A percentile compares a stretch with the other conserved stretches of the same genome.
These are phyloP conservation scores for Lachnellula subtilissima DNA, from an alignment of 2,329 filamentous ascomycete genomes.

Conservation along the genomic window DNA sequence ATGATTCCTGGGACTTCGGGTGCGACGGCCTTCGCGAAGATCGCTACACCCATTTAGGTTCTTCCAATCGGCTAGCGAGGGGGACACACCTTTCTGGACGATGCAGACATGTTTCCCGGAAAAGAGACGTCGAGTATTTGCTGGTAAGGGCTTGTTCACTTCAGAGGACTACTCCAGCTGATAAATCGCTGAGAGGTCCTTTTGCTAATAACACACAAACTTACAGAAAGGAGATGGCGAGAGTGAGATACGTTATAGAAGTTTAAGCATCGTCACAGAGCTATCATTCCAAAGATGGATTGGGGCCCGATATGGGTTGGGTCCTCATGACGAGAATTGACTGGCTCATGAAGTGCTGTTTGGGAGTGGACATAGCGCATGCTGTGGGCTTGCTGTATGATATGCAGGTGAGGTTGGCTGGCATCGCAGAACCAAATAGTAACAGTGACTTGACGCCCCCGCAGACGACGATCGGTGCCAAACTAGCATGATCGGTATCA, in stretches of 20 bases:
- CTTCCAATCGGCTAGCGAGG: neutral
- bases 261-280: too few species aligned
- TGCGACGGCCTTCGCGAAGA: neutral
- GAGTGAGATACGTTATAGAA: too few species aligned
- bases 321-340: neutral
- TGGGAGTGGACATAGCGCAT: slow-evolving; percentile 9
- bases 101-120: too few species aligned
- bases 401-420: slow-evolving; percentile 14
- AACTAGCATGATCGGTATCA: neutral
- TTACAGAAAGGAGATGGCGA: too few species aligned
- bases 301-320: too few species aligned
- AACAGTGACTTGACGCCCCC: neutral
- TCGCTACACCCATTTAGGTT: neutral
- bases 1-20: neutral
- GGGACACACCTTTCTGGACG: neutral
- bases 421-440: slow-evolving; percentile 8
- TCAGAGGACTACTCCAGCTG: too few species aligned
- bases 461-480: slow-evolving; percentile 5
- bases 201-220: too few species aligned
- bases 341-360: slow-evolving; percentile 15
- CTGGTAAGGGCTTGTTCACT: too few species aligned
- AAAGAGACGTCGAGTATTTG: too few species aligned
- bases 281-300: too few species aligned
- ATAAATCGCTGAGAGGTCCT: too few species aligned
- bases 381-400: slow-evolving; percentile 12